These are phyloP conservation scores for Exutisphaerella laricina DNA, from an alignment of 2,329 filamentous ascomycete genomes.

Conservation along the genomic window DNA sequence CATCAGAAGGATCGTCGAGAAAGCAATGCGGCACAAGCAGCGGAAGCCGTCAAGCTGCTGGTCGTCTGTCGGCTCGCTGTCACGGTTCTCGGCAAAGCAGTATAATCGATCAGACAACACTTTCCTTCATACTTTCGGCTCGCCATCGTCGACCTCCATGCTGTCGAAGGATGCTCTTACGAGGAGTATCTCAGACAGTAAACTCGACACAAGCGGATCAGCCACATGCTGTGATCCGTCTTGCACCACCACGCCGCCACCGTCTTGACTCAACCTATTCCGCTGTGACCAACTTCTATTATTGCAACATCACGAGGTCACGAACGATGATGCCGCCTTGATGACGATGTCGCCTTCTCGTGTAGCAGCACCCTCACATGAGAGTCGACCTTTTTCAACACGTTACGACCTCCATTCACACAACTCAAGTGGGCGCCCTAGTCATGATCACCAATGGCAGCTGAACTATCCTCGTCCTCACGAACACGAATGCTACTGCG, in stretches of 20 bases:
- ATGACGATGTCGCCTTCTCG: not conserved
- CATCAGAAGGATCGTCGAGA: constrained; percentile 17
- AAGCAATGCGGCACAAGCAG: constrained; percentile 19
- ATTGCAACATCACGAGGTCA: not conserved
- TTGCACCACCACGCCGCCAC: constrained; percentile 5
- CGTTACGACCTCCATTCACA: not conserved
- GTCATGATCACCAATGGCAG: not conserved
- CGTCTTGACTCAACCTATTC: constrained; percentile 2
- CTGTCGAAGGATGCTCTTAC: constrained; percentile 6
- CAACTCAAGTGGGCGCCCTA: not conserved
- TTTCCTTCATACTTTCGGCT: constrained; percentile 21
- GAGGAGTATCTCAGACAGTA: constrained; percentile 6
- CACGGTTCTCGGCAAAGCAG: constrained; percentile 24
- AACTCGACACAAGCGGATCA: constrained; percentile 5
- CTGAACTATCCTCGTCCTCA: too few relatives aligned
- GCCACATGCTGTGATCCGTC: constrained; percentile 8
- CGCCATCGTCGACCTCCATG: constrained; percentile 18
- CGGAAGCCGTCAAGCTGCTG: constrained; percentile 19
- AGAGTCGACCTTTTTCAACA: too few relatives aligned
- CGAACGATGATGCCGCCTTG: not conserved
- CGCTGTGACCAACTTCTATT: not conserved
- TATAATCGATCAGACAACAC: constrained; percentile 29
- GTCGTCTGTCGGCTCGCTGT: constrained; percentile 13
- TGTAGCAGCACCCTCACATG: not conserved
- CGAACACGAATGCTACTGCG: too few relatives aligned